These are phyloP conservation scores for Euphorbia neoarborescens DNA, from an alignment of 441 rosid species.

Conservation along the genomic window DNA sequence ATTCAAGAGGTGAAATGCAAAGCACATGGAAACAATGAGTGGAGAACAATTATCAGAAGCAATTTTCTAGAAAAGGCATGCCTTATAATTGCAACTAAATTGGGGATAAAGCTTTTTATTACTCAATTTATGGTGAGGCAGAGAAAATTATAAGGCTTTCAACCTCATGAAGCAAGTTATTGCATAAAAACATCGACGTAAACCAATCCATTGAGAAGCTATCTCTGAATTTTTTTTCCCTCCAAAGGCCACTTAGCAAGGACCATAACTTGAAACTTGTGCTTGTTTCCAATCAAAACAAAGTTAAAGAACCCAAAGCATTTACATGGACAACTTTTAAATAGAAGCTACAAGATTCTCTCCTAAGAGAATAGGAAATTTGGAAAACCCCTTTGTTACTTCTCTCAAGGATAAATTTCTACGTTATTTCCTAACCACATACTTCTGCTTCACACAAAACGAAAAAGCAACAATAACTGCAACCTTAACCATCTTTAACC, in stretches of 20 bases:
- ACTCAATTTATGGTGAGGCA: not conserved
- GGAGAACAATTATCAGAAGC: not conserved
- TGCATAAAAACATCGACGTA: not conserved
- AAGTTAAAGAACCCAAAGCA: not conserved
- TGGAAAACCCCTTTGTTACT: not conserved
- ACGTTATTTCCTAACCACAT: not conserved
- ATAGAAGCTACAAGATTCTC: not conserved
- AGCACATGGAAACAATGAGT: not conserved
- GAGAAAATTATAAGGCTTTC: not conserved
- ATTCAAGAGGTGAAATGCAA: slow-evolving; percentile 12
- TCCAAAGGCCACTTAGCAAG: slow-evolving; percentile 2
- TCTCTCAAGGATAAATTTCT: not conserved
- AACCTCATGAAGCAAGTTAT: not conserved
- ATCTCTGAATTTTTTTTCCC: not conserved
- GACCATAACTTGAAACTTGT: not conserved
- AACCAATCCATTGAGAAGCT: not conserved
- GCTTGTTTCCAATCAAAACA: not conserved
- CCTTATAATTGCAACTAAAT: not conserved
- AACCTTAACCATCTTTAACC: not conserved
- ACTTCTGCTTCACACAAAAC: not conserved
- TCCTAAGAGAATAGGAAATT: not conserved
- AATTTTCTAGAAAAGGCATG: slow-evolving; percentile 1
- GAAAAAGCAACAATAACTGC: not conserved
- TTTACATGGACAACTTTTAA: not conserved
- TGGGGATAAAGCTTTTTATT: not conserved